Evolutionary conservation across 2,329 filamentous ascomycete genomes (phyloP).

Genomic region (Shiraia sp.): DNA sequence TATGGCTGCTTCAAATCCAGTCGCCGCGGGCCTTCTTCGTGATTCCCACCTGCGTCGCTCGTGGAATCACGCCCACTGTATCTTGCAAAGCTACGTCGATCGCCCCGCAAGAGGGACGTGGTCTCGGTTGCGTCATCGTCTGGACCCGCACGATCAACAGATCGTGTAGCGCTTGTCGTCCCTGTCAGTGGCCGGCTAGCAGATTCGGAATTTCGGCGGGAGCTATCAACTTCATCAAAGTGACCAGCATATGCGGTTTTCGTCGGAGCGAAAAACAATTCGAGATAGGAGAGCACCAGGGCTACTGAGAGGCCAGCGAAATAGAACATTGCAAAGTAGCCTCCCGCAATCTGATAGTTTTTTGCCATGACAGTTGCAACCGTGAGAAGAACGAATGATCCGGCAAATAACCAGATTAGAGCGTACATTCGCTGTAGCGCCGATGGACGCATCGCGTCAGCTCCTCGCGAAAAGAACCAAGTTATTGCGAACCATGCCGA

Average conservation of each 20-base stretch:
- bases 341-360: conserved; percentile 70
- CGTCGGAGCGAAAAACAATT: conserved; percentile 73
- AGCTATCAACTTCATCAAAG: conserved; percentile 40
- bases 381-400: conserved; percentile 75
- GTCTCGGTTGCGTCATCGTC: conserved; percentile 57
- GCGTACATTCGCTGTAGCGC: conserved; percentile 82
- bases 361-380: conserved; percentile 75
- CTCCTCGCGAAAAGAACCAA: conserved; percentile 81
- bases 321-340: conserved; percentile 82
- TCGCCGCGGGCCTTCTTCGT: conserved; percentile 43
- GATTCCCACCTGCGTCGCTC: conserved; percentile 37
- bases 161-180: conserved; percentile 32
- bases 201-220: conserved; percentile 29
- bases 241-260: conserved; percentile 71
- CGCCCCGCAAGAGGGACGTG: conserved; percentile 59
- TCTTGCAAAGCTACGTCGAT: conserved; percentile 60
- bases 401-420: conserved; percentile 79
- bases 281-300: conserved; percentile 73
- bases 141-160: conserved; percentile 34
- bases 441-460: conserved; percentile 79
- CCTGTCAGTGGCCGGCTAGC: conserved; percentile 41
- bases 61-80: conserved; percentile 49
- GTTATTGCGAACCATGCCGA: conserved; percentile 78
- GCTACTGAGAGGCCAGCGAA: conserved; percentile 76
- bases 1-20: conserved; percentile 50